Evolutionary conservation across 768 basidiomycete genomes (phyloP), one percentile per base, ranked within the genome.

Genomic region (Mycena capillaripes): DNA sequence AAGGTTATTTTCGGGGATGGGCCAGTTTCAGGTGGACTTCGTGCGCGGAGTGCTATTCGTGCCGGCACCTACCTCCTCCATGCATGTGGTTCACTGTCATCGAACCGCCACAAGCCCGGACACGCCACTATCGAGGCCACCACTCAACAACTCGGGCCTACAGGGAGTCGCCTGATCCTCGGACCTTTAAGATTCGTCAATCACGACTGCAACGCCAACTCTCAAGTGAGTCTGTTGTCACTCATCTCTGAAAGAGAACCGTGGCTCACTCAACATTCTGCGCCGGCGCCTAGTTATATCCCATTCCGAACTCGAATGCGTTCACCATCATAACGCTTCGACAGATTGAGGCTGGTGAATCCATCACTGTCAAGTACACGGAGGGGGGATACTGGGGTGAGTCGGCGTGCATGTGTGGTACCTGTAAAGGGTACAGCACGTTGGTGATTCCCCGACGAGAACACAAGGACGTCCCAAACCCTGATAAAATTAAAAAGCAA

Each of bases 121-220:
- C 56, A 68, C 25, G 66, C 72, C 19, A 65, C 63, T 7, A 74
- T 74, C 23, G 62, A 70, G 58, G 50, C 72, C 10, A 64, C 61
- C 25, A 60, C 57, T 23, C 59, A 70, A 19, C 72, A 74, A 55
- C 62, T 70, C 27, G 69, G 63, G 27, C 72, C 74, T 10, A 52
- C 50, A 36, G 70, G 74, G 4, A 66, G 56, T 44, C 63, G 70
- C 36, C 29, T 72, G 27, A 68, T 72, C 32, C 66, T 72, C 25
- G 70, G 74, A 48, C 74, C 74, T 16, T 46, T 75, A 25, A 63
- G 74, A 58, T 75, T 75, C 57, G 66, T 55, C 2, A 75, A 72
- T 46, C 74, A 75, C 60, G 74, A 75, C 46, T 75, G 74, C 62
- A 71, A 65, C 12, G 48, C 74, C 36, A 75, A 75, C 56, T 68